These are phyloP conservation scores for Steccherinum ochraceum DNA, from an alignment of 768 basidiomycete genomes.

Conservation along the genomic window DNA sequence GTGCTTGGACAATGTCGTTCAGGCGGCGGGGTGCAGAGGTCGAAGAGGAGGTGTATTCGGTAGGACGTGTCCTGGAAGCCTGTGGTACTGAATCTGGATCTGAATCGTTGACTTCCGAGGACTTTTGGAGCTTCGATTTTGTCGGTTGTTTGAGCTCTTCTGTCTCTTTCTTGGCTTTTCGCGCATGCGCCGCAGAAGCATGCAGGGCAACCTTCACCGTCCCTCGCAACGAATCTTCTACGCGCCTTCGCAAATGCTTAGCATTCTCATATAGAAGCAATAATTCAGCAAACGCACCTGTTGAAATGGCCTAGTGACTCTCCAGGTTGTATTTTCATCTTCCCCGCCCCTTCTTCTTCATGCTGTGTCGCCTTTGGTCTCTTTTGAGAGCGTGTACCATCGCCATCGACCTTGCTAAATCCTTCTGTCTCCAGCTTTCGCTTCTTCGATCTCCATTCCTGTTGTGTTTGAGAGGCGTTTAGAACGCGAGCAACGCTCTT, in stretches of 20 bases:
- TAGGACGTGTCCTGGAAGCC: conserved; percentile 11
- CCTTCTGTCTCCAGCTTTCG: conserved; percentile 19
- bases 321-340: conserved; percentile 49
- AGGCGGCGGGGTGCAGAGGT: conserved; percentile 58
- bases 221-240: conserved; percentile 67
- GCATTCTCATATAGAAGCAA: neutral
- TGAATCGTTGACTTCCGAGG: neutral
- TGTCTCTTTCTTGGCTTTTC: conserved; percentile 37
- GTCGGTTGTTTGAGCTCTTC: conserved; percentile 10
- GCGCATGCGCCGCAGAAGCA: conserved; percentile 43
- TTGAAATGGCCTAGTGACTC: conserved; percentile 77
- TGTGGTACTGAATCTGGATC: conserved; percentile 6
- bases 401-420: conserved; percentile 11
- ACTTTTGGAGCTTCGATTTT: neutral
- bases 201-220: conserved; percentile 56
- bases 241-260: conserved; percentile 42
- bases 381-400: conserved; percentile 22
- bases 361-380: conserved; percentile 14
- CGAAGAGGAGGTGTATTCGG: conserved; percentile 44
- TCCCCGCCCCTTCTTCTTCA: conserved; percentile 4
- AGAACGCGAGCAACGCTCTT: conserved; percentile 63
- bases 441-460: conserved; percentile 46
- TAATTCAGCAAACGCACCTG: conserved; percentile 37
- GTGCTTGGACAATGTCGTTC: conserved; percentile 66
- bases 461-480: conserved; percentile 53